Percentiles rank a stretch among this genome's conserved stretches.
These are phyloP conservation scores for Bidens hawaiensis DNA, from an alignment of 140 eudicot genomes.

Conservation along the genomic window DNA sequence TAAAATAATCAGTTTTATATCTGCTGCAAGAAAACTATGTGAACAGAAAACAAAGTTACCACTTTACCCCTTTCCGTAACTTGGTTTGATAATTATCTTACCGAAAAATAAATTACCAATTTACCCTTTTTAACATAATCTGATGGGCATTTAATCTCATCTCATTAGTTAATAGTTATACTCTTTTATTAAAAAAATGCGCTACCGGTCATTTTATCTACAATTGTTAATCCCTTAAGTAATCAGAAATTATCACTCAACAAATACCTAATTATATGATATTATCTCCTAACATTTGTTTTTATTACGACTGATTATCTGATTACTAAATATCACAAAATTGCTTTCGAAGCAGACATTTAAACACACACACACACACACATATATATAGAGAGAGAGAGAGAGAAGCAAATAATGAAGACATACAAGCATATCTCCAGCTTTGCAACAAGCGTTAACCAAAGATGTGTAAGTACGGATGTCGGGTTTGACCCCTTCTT, in stretches of 20 bases:
- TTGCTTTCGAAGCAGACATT: background rate
- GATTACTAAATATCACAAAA: background rate
- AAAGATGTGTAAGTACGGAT: slow-evolving; percentile 94
- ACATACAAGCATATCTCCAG: slow-evolving; percentile 96
- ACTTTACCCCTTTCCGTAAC: background rate
- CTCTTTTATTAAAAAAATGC: no score
- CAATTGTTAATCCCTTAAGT: no score
- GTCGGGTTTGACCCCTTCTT: slow-evolving; percentile 92
- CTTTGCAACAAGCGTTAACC: slow-evolving; percentile 93
- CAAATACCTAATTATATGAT: background rate
- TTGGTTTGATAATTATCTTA: background rate
- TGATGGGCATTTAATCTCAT: background rate
- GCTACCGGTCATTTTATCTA: no score
- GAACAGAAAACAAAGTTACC: background rate
- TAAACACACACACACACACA: no score
- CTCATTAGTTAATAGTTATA: no score
- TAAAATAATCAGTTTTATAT: background rate
- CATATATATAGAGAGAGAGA: background rate
- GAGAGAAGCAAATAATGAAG: background rate
- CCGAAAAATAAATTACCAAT: background rate
- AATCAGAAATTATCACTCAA: background rate
- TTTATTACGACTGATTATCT: background rate
- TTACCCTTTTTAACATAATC: background rate
- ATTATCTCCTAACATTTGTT: background rate
- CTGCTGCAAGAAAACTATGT: background rate